A percentile compares a stretch with the other conserved stretches of the same genome.
Evolutionary conservation across 2,329 filamentous ascomycete species (phyloP).

Genomic region (Fragosphaeria purpurea): DNA sequence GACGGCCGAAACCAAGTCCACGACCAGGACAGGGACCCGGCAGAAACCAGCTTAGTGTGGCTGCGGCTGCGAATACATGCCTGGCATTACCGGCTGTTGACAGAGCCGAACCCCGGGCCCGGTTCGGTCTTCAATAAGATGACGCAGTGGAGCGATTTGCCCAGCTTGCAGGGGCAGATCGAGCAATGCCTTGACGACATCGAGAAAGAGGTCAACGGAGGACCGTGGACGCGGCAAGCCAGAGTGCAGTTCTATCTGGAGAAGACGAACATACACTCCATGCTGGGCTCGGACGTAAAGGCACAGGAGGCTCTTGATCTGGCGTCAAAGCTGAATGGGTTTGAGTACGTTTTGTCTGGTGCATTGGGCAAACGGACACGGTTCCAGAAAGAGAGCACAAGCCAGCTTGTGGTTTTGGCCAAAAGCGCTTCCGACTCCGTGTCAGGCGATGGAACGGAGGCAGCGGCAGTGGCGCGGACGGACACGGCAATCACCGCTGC

Average conservation of each 20-base stretch:
- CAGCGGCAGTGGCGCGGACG: slow-evolving; percentile 8
- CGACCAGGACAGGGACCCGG: slow-evolving; percentile 22
- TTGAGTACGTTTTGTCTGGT: slow-evolving; percentile 76
- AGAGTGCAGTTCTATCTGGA: slow-evolving; percentile 69
- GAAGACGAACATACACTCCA: slow-evolving; percentile 69
- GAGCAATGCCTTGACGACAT: slow-evolving; percentile 32
- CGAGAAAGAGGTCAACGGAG: slow-evolving; percentile 23
- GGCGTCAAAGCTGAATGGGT: slow-evolving; percentile 56
- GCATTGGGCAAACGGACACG: slow-evolving; percentile 76
- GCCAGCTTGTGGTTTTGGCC: slow-evolving; percentile 84
- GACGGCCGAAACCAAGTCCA: neutral
- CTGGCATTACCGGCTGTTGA: slow-evolving; percentile 52
- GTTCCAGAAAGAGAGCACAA: slow-evolving; percentile 69
- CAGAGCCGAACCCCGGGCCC: slow-evolving; percentile 43
- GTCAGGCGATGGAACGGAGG: neutral
- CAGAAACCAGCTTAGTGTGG: slow-evolving; percentile 40
- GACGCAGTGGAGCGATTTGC: slow-evolving; percentile 50
- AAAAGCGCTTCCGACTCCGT: slow-evolving; percentile 46
- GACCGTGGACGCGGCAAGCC: slow-evolving; percentile 34
- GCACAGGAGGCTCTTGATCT: slow-evolving; percentile 61
- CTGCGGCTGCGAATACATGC: slow-evolving; percentile 62
- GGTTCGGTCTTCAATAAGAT: slow-evolving; percentile 46
- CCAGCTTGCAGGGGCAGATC: slow-evolving; percentile 42
- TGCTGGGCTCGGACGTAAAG: slow-evolving; percentile 70
- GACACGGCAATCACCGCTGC: slow-evolving; percentile 11